Percentiles rank a stretch among this genome's conserved stretches.
These are phyloP conservation scores for Lolium perenne DNA, from an alignment of 176 grass and related monocot genomes.

Conservation along the genomic window DNA sequence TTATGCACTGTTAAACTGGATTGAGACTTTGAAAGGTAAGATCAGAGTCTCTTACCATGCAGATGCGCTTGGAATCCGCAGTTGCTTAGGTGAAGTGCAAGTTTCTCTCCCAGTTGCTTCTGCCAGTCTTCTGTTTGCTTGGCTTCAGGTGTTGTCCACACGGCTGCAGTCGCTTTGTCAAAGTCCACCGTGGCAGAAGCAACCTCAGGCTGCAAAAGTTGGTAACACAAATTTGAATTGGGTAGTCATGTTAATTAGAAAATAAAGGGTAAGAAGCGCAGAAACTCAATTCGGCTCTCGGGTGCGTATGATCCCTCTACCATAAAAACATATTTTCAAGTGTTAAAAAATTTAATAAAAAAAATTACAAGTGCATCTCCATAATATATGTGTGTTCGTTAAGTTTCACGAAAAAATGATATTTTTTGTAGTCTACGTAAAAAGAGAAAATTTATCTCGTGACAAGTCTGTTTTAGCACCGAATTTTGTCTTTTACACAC, in stretches of 20 bases:
- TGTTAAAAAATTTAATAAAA: no score
- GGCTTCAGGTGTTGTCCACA: conserved; percentile 60
- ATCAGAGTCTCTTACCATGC: conserved; percentile 34
- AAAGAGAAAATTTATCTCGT: no score
- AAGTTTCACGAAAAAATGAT: no score
- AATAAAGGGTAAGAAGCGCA: not conserved
- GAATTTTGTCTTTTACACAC: no score
- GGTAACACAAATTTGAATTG: not conserved
- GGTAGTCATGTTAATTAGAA: not conserved
- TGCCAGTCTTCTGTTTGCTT: conserved; percentile 63
- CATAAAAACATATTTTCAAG: no score
- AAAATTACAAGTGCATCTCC: no score
- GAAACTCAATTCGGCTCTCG: no score
- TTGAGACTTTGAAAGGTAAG: not conserved
- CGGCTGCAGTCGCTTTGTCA: conserved; percentile 57
- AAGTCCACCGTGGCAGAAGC: conserved; percentile 62
- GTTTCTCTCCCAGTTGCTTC: conserved; percentile 66
- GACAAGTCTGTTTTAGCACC: no score
- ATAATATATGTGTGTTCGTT: no score
- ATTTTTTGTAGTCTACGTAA: no score
- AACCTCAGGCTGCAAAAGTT: conserved; percentile 66
- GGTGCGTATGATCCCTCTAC: no score
- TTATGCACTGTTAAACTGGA: not conserved
- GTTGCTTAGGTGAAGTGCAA: conserved; percentile 71
- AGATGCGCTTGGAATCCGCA: conserved; percentile 78